Conservation (phyloP, 2,329 filamentous ascomycete species). For the Calonectria henricotiae region DNA sequence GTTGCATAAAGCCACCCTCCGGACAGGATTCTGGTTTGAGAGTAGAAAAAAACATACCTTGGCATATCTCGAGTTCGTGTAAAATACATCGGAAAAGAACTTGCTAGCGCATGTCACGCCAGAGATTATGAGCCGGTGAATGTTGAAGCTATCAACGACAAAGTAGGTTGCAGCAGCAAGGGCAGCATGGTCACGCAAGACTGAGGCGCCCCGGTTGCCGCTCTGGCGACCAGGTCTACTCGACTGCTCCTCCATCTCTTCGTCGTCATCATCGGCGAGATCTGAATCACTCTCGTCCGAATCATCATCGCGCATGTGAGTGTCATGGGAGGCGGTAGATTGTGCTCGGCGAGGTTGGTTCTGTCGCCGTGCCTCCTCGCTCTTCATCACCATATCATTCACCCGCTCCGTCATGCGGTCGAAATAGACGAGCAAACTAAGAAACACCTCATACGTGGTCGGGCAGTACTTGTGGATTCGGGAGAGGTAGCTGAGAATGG, state of each 20-base stretch:
- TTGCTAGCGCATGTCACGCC: slow-evolving; percentile 99
- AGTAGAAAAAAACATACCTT: slow-evolving; percentile 77
- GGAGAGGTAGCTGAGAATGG: slow-evolving; percentile 94
- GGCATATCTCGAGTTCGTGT: slow-evolving; percentile 98
- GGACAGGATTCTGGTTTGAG: too few species aligned
- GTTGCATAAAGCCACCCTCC: not conserved
- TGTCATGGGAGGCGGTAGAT: slow-evolving; percentile 49
- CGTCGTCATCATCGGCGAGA: slow-evolving; percentile 65
- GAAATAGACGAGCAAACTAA: slow-evolving; percentile 96
- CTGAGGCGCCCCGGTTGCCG: slow-evolving; percentile 44
- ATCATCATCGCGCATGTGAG: slow-evolving; percentile 54
- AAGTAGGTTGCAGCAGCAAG: slow-evolving; percentile 75
- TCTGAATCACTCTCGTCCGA: slow-evolving; percentile 68
- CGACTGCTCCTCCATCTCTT: slow-evolving; percentile 56
- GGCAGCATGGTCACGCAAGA: slow-evolving; percentile 48
- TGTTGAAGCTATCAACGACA: slow-evolving; percentile 99
- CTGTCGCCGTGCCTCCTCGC: slow-evolving; percentile 68
- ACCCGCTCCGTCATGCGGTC: slow-evolving; percentile 98
- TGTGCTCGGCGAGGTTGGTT: slow-evolving; percentile 37
- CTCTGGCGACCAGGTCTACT: slow-evolving; percentile 49
- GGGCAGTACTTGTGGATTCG: slow-evolving; percentile 99
- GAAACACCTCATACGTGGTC: slow-evolving; percentile 97
- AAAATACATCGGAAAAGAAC: slow-evolving; percentile 99
- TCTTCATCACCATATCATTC: slow-evolving; percentile 84
- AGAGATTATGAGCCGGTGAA: slow-evolving; percentile 95